phyloP scores from a whole-genome alignment of 163 green algal species.

The Volvox carteri region DNA sequence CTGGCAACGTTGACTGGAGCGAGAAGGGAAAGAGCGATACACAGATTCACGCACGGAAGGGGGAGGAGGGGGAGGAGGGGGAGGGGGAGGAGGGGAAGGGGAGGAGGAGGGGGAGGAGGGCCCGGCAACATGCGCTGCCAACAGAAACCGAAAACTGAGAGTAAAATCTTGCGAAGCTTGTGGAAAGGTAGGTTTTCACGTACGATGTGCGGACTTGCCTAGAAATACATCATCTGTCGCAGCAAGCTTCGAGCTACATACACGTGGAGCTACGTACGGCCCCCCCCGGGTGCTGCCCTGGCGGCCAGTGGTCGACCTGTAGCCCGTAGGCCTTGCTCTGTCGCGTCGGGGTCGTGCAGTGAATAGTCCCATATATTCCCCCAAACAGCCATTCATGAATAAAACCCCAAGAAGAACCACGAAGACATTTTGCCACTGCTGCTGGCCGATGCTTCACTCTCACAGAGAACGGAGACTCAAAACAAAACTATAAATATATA shows the following conservation, averaged over 20 bases:
- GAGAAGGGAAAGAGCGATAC: too few species aligned
- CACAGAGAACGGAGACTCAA: too few species aligned
- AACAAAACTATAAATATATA: too few species aligned
- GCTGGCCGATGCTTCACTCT: too few species aligned
- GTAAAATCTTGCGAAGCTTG: not conserved
- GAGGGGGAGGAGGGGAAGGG: not conserved
- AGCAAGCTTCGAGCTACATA: too few species aligned
- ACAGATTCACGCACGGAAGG: not conserved
- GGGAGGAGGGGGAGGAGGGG: not conserved
- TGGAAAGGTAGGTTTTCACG: not conserved
- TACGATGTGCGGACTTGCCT: too few species aligned
- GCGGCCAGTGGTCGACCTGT: too few species aligned
- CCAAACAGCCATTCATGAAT: not conserved
- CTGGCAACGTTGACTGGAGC: constrained; percentile 38
- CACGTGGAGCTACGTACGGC: too few species aligned
- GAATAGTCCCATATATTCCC: not conserved
- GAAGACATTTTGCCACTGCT: not conserved
- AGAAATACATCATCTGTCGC: too few species aligned
- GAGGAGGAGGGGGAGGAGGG: not conserved
- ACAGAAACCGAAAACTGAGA: not conserved
- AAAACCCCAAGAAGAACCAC: not conserved
- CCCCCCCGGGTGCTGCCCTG: too few species aligned
- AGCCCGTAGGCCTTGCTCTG: too few species aligned
- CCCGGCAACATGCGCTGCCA: not conserved
- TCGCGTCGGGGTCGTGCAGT: too few species aligned